Conservation (phyloP, 1,139 yeast species). For the Lodderomyces margitis region DNA sequence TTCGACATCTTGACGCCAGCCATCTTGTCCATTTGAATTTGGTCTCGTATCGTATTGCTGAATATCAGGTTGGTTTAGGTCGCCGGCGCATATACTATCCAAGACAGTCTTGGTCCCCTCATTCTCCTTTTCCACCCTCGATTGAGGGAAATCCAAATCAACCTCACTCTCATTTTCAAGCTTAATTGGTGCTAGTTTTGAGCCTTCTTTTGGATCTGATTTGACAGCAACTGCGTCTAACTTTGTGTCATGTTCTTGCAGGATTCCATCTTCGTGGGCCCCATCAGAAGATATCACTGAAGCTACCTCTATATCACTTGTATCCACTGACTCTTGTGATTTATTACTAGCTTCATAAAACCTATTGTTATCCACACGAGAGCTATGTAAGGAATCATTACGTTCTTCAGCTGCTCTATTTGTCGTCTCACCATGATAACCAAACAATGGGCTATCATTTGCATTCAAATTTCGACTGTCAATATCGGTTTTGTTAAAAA, state of each 20-base stretch:
- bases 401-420: background rate
- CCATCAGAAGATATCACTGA: background rate
- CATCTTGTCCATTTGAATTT: background rate
- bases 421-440: background rate
- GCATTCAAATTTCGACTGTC: background rate
- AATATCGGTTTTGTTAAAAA: background rate
- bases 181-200: background rate
- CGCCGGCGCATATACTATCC: too few relatives aligned
- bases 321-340: background rate
- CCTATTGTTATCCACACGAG: too few relatives aligned
- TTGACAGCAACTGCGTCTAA: background rate
- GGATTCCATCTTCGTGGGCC: background rate
- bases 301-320: background rate
- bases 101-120: too few relatives aligned
- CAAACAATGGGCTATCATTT: background rate
- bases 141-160: too few relatives aligned
- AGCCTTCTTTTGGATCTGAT: background rate
- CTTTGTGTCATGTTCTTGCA: background rate
- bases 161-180: background rate
- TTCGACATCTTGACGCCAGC: background rate
- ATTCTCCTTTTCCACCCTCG: too few relatives aligned
- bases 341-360: too few relatives aligned
- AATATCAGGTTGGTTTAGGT: too few relatives aligned
- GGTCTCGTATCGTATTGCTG: too few relatives aligned
- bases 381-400: background rate